A percentile compares a stretch with the other conserved stretches of the same genome.
Conservation (phyloP, 495 filamentous ascomycete genomes). For the Cryomyces minteri region DNA sequence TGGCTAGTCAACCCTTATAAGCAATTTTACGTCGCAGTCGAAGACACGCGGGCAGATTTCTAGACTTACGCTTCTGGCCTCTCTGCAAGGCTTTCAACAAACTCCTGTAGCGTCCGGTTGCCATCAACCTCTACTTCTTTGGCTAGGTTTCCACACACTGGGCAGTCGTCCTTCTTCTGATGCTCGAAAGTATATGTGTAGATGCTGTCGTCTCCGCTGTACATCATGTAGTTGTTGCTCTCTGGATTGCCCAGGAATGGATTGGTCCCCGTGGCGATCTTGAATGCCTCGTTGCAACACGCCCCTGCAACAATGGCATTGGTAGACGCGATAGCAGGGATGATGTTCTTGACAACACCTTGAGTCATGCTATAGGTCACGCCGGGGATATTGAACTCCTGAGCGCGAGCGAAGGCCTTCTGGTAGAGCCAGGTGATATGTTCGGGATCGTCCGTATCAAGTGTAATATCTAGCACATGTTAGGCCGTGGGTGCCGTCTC, state of each 20-base stretch:
- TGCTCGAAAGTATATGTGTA: conserved; percentile 96
- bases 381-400: conserved; percentile 79
- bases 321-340: conserved; percentile 93
- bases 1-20: conserved; percentile 13
- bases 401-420: conserved; percentile 58
- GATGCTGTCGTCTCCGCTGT: conserved; percentile 82
- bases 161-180: conserved; percentile 80
- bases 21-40: background rate
- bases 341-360: conserved; percentile 98
- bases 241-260: conserved; percentile 41
- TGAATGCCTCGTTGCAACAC: conserved; percentile 93
- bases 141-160: conserved; percentile 75
- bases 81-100: conserved; percentile 69
- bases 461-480: conserved; percentile 19
- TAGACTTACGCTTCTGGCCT: conserved; percentile 47
- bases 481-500: background rate
- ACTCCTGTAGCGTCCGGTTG: conserved; percentile 57
- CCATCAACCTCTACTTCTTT: conserved; percentile 52
- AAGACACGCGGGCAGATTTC: background rate
- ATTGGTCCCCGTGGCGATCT: conserved; percentile 69
- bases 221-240: conserved; percentile 94
- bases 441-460: conserved; percentile 93
- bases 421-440: conserved; percentile 96
- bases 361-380: conserved; percentile 96
- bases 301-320: conserved; percentile 92